These are phyloP conservation scores for Adiantum capillusveneris DNA, from an alignment of 75 land plant genomes.

Conservation along the genomic window DNA sequence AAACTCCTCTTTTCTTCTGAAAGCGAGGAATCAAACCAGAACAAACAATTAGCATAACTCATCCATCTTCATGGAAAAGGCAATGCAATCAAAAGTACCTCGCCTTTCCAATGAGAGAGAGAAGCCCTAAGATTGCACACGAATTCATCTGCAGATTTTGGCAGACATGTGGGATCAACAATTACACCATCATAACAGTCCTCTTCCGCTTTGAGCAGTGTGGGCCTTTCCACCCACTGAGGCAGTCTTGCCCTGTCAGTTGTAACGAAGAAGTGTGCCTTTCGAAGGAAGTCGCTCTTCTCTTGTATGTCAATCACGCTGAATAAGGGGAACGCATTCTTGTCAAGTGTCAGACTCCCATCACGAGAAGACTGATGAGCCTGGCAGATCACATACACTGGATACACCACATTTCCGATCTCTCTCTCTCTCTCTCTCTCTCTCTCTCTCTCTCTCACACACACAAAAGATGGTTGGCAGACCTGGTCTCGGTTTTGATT, in stretches of 20 bases:
- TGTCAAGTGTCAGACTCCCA: no score
- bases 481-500: no score
- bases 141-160: conserved; percentile 5
- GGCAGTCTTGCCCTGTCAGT: not conserved
- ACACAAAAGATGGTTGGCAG: no score
- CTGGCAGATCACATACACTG: not conserved
- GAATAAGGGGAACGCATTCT: no score
- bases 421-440: no score
- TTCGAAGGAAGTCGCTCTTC: no score
- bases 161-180: conserved; percentile 14
- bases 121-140: conserved; percentile 1
- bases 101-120: conserved; percentile 4
- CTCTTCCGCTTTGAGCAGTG: not conserved
- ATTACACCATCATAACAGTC: conserved; percentile 17
- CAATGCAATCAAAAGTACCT: conserved; percentile 1
- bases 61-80: not conserved
- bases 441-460: no score
- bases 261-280: not conserved
- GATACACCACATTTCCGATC: no score
- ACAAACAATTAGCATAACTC: no score
- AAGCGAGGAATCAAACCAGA: no score
- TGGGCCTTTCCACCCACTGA: not conserved
- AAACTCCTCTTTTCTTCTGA: conserved; percentile 79
- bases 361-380: not conserved
- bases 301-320: no score